Conservation (phyloP, 2,329 filamentous ascomycete species). For the Apiospora pterosperma region DNA sequence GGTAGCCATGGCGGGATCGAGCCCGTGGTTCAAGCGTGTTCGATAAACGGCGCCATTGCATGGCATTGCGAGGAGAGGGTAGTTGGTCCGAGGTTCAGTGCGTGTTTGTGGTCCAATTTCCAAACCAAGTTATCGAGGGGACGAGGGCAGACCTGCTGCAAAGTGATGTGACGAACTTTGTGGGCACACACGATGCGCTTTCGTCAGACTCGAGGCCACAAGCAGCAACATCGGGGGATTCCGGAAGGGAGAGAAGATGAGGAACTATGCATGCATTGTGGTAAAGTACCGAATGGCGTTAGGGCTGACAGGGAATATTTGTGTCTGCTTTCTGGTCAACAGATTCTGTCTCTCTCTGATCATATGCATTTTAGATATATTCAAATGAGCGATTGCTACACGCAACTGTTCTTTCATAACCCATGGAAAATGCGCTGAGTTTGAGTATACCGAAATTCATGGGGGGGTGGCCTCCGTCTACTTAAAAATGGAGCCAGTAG, state of each 20-base stretch:
- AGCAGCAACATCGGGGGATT: background rate
- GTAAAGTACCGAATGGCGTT: background rate
- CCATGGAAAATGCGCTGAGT: background rate
- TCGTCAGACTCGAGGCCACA: background rate
- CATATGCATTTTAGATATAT: background rate
- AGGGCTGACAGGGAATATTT: background rate
- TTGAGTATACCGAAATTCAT: background rate
- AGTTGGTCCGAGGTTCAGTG: background rate
- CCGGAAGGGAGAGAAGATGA: background rate
- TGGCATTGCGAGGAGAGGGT: background rate
- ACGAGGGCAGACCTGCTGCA: background rate
- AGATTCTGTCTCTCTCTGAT: background rate
- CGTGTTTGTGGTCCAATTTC: background rate
- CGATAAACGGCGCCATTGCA: slow-evolving; percentile 48
- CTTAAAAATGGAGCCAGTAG: background rate
- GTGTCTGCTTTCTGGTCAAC: background rate
- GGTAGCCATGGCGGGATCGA: slow-evolving; percentile 84
- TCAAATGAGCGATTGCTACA: background rate
- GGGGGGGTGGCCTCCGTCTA: background rate
- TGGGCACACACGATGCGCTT: background rate
- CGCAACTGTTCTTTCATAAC: background rate
- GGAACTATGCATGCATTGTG: background rate
- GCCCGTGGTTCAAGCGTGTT: slow-evolving; percentile 86
- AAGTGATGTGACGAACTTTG: background rate
- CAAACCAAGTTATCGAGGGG: background rate